Base-by-base conservation (phyloP, 176 grass and related monocot genomes). In the Cenchrus americanus region DNA sequence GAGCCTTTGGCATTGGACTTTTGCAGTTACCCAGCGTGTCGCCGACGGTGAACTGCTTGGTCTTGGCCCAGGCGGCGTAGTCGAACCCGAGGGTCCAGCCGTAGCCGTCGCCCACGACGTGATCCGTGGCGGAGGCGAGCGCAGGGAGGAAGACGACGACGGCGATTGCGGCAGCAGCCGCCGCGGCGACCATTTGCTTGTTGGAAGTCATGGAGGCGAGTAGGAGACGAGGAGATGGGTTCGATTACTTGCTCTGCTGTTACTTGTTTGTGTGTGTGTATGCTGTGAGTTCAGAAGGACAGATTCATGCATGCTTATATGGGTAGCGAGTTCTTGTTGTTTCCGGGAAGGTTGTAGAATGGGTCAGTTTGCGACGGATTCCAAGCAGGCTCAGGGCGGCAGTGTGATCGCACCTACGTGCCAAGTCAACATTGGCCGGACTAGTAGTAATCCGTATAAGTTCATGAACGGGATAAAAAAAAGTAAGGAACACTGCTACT, bases 1-100 rank as follows among this genome's bases (percentile, higher is more conserved):
- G 66, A 43, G 3, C 22, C 5, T 24, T 13, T 0, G 2, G 34
- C 34, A 37, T 4, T 37, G 34, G 5, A 48, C 21, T 48, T n/a
- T 7, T 68, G 63, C 30, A 8, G 5, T 11, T 55, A 86, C 88
- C 17, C 52, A 90, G 47, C 10, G 50, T 49, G 58, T 90, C 88
- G 53, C 84, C 75, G 65, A 90, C 69, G 4, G 7, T 79, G 84
- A 90, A 87, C 41, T 79, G 64, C n/a, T 86, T 86, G 66, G 26
- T 11, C 51, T 61, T 60, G 43, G 80, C 62, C 88, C 84, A 90
- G 7, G 40, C 4, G 5, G 59, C 50, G 67, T 90, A 90, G 73
- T 90, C 40, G 66, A 79, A 48, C 5, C 46, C 61, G 14, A 57
- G 59, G 2, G 18, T n/a, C 80, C 84, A 90, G 3, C 88, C 88